Conservation (phyloP, 176 grass and related monocot species). For the Cymbopogon citratus region DNA sequence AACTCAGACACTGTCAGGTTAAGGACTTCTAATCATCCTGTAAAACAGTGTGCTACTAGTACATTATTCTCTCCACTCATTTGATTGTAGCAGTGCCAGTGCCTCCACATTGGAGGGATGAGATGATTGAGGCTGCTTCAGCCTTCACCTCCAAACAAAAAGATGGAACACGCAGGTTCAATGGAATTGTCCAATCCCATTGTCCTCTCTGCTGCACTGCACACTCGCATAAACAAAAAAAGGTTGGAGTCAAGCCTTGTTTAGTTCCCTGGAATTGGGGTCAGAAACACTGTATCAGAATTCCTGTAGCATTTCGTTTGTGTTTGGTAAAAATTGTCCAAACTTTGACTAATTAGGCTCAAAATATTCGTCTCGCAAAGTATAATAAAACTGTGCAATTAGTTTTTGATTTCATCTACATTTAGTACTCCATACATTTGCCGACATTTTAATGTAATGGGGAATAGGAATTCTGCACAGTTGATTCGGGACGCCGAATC, state of each 20-base stretch:
- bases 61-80: constrained; percentile 31
- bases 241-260: constrained; percentile 32
- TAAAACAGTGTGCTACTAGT: constrained; percentile 7
- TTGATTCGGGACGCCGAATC: too few relatives aligned
- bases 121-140: constrained; percentile 31
- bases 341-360: too few relatives aligned
- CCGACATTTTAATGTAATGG: too few relatives aligned
- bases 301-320: too few relatives aligned
- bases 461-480: too few relatives aligned
- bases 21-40: constrained; percentile 6
- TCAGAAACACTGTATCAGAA: too few relatives aligned
- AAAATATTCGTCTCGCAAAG: too few relatives aligned
- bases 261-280: too few relatives aligned
- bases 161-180: constrained; percentile 51
- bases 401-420: too few relatives aligned
- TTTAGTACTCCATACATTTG: too few relatives aligned
- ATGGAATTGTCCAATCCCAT: constrained; percentile 38
- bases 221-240: constrained; percentile 34
- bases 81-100: constrained; percentile 34
- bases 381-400: too few relatives aligned
- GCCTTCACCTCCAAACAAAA: constrained; percentile 46
- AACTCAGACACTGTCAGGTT: not conserved
- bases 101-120: constrained; percentile 18
- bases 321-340: too few relatives aligned
- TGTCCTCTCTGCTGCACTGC: constrained; percentile 48